Conservation (phyloP, 2,329 filamentous ascomycete species). For the Colletotrichum falcatum region DNA sequence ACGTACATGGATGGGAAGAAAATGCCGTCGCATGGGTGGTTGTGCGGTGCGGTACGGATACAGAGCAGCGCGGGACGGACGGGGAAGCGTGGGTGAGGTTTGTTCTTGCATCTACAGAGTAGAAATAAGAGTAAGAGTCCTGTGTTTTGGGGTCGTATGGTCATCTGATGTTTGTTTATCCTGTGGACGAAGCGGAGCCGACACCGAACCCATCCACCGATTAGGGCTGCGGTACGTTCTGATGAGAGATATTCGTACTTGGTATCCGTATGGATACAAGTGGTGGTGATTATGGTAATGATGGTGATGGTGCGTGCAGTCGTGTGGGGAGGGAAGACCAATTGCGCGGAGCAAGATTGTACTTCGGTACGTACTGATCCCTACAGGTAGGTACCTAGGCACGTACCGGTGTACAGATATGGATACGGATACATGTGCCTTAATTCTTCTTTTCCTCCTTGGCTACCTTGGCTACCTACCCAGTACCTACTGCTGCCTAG, state of each 20-base stretch:
- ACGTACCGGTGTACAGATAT: no score
- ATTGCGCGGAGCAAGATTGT: no score
- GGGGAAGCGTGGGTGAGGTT: not conserved
- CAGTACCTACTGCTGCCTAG: no score
- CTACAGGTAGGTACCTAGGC: no score
- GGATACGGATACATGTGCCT: no score
- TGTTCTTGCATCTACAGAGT: not conserved
- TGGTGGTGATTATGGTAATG: not conserved
- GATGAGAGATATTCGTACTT: not conserved
- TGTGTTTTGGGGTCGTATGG: not conserved
- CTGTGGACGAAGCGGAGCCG: conserved; percentile 22
- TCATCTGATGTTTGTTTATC: conserved; percentile 11
- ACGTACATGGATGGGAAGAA: conserved; percentile 2
- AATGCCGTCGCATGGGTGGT: conserved; percentile 3
- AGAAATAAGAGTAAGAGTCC: no score
- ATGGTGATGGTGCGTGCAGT: not conserved
- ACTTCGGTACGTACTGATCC: no score
- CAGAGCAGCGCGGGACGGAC: not conserved
- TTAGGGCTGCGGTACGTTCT: not conserved
- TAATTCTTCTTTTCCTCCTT: no score
- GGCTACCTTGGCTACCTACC: not conserved
- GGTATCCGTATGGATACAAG: no score
- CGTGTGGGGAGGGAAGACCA: not conserved
- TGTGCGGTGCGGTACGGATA: not conserved
- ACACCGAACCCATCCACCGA: conserved; percentile 14